Base-by-base conservation (phyloP, 1,284 basidiomycete species). In the Melampsora americana region DNA sequence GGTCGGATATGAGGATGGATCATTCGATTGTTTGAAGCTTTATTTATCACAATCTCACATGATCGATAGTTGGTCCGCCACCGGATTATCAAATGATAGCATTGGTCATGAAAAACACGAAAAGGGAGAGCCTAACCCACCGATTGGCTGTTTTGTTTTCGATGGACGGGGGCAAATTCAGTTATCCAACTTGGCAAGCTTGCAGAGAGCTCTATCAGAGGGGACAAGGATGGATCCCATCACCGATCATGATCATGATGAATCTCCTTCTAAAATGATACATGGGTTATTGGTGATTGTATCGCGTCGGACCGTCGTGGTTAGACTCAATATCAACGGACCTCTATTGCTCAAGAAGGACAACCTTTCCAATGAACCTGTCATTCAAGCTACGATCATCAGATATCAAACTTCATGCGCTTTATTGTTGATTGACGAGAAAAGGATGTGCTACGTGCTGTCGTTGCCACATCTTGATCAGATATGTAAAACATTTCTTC, bases 51-150 rank as follows among this genome's bases (percentile, higher is more conserved):
- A 65, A 11, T 62, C 73, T 48, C 53, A 76, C 62, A 61, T 68
- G 73, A 69, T 76, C 39, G 73, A 76, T 42, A 69, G 60, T 76
- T 76, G 73, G 73, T 68, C 12, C 39, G 73, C 72, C 46, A 39
- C 53, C 20, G 26, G 48, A 5, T 59, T 26, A n/a, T 26, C 48
- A 14, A 23, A 35, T 46, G 72, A 74, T 59, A 56, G 39, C 26
- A 53, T 74, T 28, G 53, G 35, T 60, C 53, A 28, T 32, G 72
- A 74, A 28, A 28, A 39, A 42, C 20, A 32, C 32, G 46, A 66
- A 53, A 66, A 74, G 44, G 62, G 46, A 23, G 16, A 26, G 3
- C 12, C 16, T 9, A 53, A 69, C 39, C n/a, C 23, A 35, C 66
- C 66, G 5, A 62, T 76, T 64, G 35, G 42, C 23, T 65, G 46